These are phyloP conservation scores for Colletotrichum sp. DNA, from an alignment of 2,329 filamentous ascomycete species.

Conservation along the genomic window DNA sequence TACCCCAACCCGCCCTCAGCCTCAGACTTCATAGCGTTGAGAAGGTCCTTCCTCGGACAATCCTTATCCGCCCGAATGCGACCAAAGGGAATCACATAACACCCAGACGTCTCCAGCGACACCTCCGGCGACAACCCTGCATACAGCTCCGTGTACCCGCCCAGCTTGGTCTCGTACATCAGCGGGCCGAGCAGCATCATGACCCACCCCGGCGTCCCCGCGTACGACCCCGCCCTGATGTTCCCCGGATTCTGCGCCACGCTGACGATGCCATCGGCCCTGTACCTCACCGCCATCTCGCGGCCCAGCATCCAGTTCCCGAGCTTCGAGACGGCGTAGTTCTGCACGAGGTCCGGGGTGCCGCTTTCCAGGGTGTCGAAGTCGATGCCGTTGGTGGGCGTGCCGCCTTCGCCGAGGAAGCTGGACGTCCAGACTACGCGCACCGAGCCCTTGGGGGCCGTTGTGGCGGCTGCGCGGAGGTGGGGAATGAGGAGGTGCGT, in stretches of 20 bases:
- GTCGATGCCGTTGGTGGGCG: background rate
- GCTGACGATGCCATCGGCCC: background rate
- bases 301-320: background rate
- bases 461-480: background rate
- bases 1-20: background rate
- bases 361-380: background rate
- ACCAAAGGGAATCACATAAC: background rate
- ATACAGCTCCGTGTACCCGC: background rate
- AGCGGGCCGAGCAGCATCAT: background rate
- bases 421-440: background rate
- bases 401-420: background rate
- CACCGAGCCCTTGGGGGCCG: background rate
- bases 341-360: background rate
- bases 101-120: accelerated
- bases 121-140: background rate
- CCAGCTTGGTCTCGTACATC: background rate
- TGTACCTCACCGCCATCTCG: background rate
- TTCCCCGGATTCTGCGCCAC: background rate
- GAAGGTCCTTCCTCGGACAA: background rate
- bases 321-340: background rate
- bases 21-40: accelerated
- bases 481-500: background rate
- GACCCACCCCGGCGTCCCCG: background rate
- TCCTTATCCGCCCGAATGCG: background rate
- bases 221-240: background rate